Conservation (phyloP, 2,329 filamentous ascomycete genomes). For the Phyllosticta capitalensis region DNA sequence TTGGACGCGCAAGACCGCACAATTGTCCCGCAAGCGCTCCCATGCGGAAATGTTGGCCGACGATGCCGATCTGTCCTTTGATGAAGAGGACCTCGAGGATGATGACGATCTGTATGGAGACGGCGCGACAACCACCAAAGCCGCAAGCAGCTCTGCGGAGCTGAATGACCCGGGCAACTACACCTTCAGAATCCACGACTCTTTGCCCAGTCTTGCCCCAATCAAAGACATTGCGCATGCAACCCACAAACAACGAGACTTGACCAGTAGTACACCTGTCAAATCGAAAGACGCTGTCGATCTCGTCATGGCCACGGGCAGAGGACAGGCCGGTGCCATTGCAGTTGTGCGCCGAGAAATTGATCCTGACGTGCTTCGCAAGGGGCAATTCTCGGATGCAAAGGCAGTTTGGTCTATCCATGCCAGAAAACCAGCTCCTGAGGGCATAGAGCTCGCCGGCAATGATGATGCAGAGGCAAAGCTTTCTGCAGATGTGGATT, state of each 20-base stretch:
- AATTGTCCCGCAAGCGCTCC: conserved; percentile 53
- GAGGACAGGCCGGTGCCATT: conserved; percentile 58
- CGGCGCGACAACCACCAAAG: conserved; percentile 32
- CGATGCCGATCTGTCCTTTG: conserved; percentile 35
- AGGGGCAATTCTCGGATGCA: conserved; percentile 63
- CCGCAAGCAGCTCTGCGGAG: conserved; percentile 26
- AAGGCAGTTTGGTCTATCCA: conserved; percentile 73
- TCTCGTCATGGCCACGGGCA: conserved; percentile 50
- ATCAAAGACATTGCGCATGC: conserved; percentile 68
- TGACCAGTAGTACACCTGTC: conserved; percentile 10
- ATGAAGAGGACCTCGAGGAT: conserved; percentile 50
- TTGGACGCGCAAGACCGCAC: conserved; percentile 60
- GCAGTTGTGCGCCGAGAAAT: conserved; percentile 71
- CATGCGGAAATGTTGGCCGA: conserved; percentile 50
- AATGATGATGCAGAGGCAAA: conserved; percentile 33
- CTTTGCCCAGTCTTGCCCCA: conserved; percentile 66
- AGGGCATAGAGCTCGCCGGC: conserved; percentile 40
- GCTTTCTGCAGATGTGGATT: conserved; percentile 45
- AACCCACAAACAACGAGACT: conserved; percentile 26
- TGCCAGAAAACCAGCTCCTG: conserved; percentile 57
- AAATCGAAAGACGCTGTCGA: conserved; percentile 31
- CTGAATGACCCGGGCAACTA: conserved; percentile 53
- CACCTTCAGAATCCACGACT: conserved; percentile 67
- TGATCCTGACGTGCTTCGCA: conserved; percentile 60
- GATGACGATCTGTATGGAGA: conserved; percentile 55